Percentiles rank a stretch among this genome's conserved stretches.
Conservation (phyloP, 1,284 basidiomycete species). For the Ceratobasidium theobromae region DNA sequence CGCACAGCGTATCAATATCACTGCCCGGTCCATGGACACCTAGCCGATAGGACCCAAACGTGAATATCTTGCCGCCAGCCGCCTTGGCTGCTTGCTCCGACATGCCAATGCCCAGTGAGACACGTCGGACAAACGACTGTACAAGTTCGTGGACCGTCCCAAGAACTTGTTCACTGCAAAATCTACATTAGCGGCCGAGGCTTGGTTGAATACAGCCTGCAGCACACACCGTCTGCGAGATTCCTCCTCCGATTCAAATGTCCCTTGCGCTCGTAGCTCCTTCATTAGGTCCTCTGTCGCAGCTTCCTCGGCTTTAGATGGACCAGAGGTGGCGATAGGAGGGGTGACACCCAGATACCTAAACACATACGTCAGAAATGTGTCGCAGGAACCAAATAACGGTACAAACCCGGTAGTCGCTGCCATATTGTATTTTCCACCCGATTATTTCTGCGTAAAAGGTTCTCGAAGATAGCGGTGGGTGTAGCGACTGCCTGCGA, state of each 20-base stretch:
- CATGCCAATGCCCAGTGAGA: conserved; percentile 76
- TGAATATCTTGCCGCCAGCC: conserved; percentile 98
- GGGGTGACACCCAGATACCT: conserved; percentile 73
- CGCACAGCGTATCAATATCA: conserved; percentile 99
- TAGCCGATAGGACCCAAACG: conserved; percentile 94
- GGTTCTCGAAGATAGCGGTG: conserved; percentile 3
- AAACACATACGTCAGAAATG: conserved; percentile 12
- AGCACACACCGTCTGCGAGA: conserved; percentile 72
- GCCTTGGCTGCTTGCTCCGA: conserved; percentile 83
- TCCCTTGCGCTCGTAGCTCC: conserved; percentile 83
- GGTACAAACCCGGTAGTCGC: conserved; percentile 7
- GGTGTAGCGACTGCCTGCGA: conserved; percentile 11
- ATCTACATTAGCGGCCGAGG: too few relatives aligned
- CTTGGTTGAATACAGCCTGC: too few relatives aligned
- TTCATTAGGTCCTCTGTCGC: conserved; percentile 87
- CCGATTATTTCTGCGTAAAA: not conserved
- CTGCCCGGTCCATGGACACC: conserved; percentile 95
- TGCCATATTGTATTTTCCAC: not conserved
- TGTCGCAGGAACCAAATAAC: too few relatives aligned
- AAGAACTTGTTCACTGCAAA: conserved; percentile 83
- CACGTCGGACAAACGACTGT: conserved; percentile 89
- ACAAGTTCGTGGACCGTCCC: conserved; percentile 88
- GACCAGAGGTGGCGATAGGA: conserved; percentile 83
- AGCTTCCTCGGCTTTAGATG: conserved; percentile 69
- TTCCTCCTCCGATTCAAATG: conserved; percentile 91